Conservation (phyloP, 2,329 filamentous ascomycete species). For the Verticillium klebahnii region DNA sequence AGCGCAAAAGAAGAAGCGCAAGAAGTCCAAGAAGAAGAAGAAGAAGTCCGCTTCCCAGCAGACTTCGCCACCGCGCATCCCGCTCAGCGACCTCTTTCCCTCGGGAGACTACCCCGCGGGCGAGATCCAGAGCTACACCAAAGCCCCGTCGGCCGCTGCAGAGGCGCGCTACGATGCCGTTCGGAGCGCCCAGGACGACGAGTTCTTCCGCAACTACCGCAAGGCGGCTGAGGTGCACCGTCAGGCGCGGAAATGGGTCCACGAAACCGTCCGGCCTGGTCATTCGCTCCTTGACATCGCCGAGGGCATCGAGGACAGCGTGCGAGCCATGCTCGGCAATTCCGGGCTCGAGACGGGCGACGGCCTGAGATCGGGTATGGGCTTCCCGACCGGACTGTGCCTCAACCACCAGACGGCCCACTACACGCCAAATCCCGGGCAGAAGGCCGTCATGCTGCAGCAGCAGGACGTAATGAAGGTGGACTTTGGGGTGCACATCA, state of each 20-base stretch:
- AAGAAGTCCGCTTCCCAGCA: conserved; percentile 15
- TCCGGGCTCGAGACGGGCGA: conserved; percentile 74
- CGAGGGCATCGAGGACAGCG: conserved; percentile 78
- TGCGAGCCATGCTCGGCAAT: conserved; percentile 73
- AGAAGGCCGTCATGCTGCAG: conserved; percentile 65
- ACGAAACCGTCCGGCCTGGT: conserved; percentile 76
- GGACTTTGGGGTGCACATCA: conserved; percentile 77
- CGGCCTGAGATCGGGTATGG: conserved; percentile 73
- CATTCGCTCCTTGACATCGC: conserved; percentile 78
- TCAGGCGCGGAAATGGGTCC: conserved; percentile 79
- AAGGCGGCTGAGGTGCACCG: conserved; percentile 80
- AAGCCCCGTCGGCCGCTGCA: conserved; percentile 9
- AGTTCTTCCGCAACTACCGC: conserved; percentile 77
- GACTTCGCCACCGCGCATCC: conserved; percentile 27
- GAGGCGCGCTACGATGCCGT: conserved; percentile 18
- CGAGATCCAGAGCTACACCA: conserved; percentile 19
- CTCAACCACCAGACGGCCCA: conserved; percentile 84
- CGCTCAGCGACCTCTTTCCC: conserved; percentile 22
- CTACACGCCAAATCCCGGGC: conserved; percentile 83
- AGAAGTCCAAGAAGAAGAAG: conserved; percentile 15
- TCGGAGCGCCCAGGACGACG: conserved; percentile 26
- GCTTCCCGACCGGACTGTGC: conserved; percentile 80
- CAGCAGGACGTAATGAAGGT: conserved; percentile 77
- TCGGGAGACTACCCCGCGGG: conserved; percentile 21
- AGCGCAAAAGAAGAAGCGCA: conserved; percentile 6